Evolutionary conservation across 2,329 filamentous ascomycete species (phyloP), one percentile per base, ranked within the genome.

Genomic region (Cryphonectria radicalis): DNA sequence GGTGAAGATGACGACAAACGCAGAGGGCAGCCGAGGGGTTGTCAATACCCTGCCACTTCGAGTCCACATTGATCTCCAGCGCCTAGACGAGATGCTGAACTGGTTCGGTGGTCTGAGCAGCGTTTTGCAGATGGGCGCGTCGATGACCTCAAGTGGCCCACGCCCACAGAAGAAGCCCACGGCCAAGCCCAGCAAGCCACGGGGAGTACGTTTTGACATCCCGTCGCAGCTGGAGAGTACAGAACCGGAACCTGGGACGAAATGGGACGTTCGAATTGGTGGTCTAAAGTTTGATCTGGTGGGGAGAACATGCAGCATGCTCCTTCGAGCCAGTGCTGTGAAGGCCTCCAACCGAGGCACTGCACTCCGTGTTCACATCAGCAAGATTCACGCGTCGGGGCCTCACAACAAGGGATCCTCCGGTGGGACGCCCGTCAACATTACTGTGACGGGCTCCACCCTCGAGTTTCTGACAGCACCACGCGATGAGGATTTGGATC

Each of bases 81-180:
- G 89, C 69, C 82, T 98, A 32, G 96, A 98, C 76, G 94, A 97
- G 76, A 93, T 93, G 0, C 90, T 98, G 72, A 89, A 90, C 70
- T 94, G 93, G 86, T 95, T 98, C 80, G 96, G 96, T 50, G 96
- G 96, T 0, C 84, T 99, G 60, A 97, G 95, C 79, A 94, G 94
- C 74, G 92, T 99, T 67, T 84, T 99, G 60, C 97, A 96, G 76
- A 88, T 98, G 79, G 93, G 94, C 73, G 92, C 89, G 72, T 97
- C 95, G 0, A 92, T 97, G 74, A 89, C 91, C 14, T 94, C 93
- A 0, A 92, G 89, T 72, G 87, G 89, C n/a, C 89, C 90, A 0
- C 82, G 89, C n/a, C 89, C 90, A 0, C 82, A 84, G 19, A 80
- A 79, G 3, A 80, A 81, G 60, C 76, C 76, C 10, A 78, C 81